A percentile compares a stretch with the other conserved stretches of the same genome.
Conservation (phyloP, 495 filamentous ascomycete genomes). For the Penicillium egyptiacum region DNA sequence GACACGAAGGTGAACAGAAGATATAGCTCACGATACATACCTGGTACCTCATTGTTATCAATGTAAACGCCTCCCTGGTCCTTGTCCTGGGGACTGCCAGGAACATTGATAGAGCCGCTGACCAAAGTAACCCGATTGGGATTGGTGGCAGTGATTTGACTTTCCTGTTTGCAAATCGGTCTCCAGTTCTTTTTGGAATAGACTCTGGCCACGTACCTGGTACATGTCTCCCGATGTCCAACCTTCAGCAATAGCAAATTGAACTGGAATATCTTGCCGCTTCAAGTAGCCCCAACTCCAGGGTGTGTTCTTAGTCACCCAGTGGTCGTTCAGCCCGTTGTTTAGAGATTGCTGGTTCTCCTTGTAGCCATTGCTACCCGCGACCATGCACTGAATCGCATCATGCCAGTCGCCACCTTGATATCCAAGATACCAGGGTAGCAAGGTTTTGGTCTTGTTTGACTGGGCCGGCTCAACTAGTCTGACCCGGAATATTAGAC, state of each 20-base stretch:
- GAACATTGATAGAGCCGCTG: conserved; percentile 53
- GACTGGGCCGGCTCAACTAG: conserved; percentile 25
- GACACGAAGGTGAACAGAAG: not conserved
- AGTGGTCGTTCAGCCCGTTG: conserved; percentile 51
- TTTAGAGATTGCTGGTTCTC: conserved; percentile 53
- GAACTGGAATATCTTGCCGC: conserved; percentile 51
- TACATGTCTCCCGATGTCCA: conserved; percentile 60
- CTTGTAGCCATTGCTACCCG: conserved; percentile 51
- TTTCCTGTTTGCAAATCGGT: conserved; percentile 35
- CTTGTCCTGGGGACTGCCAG: conserved; percentile 46
- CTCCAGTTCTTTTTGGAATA: not conserved
- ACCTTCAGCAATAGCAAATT: conserved; percentile 54
- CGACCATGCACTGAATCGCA: conserved; percentile 56
- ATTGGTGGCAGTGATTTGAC: conserved; percentile 53
- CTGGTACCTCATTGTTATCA: conserved; percentile 57
- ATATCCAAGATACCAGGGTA: conserved; percentile 57
- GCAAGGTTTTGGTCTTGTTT: conserved; percentile 34
- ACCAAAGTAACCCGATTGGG: conserved; percentile 57
- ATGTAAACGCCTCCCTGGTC: conserved; percentile 52
- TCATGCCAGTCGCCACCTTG: conserved; percentile 44
- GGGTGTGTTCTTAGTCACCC: conserved; percentile 54
- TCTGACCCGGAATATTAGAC: conserved; percentile 7
- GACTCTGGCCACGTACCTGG: conserved; percentile 30
- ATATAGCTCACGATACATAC: conserved; percentile 13
- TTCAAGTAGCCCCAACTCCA: conserved; percentile 55